A percentile compares a stretch with the other conserved stretches of the same genome.
Conservation (phyloP, 257 asterid genomes). For the Gentiana dahurica region DNA sequence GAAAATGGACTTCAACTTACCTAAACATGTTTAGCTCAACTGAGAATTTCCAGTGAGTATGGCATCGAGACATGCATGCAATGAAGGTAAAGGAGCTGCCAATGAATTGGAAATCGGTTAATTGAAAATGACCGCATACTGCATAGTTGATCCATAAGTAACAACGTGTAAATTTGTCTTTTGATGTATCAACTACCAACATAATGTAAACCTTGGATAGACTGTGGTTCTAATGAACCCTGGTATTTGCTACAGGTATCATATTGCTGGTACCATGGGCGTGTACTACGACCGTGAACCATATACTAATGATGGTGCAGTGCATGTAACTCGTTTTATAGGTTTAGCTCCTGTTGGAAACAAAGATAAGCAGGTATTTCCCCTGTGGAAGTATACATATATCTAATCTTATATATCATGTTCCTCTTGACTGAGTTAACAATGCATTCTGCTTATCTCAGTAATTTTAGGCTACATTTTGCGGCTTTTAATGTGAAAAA, state of each 20-base stretch:
- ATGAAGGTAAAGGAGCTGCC: not conserved
- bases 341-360: slow-evolving; percentile 94
- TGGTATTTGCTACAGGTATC: slow-evolving; percentile 51
- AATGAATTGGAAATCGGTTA: not conserved
- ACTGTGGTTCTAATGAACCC: slow-evolving; percentile 18
- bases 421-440: not conserved
- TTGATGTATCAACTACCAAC: not conserved
- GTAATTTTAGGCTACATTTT: too few relatives aligned
- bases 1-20: not conserved
- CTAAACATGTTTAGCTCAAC: not conserved
- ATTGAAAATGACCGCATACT: too few relatives aligned
- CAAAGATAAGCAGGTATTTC: slow-evolving; percentile 77
- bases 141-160: too few relatives aligned
- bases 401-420: not conserved
- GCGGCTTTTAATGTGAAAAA: too few relatives aligned
- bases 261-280: slow-evolving; percentile 78
- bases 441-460: not conserved
- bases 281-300: slow-evolving; percentile 84
- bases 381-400: slow-evolving; percentile 8
- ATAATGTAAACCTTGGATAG: not conserved
- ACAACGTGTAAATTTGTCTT: not conserved
- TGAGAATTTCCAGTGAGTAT: too few relatives aligned
- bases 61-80: not conserved
- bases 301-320: slow-evolving; percentile 59
- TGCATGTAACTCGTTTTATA: slow-evolving; percentile 82